Evolutionary conservation across 768 basidiomycete species (phyloP).

Genomic region (Naganishia vaughanmartiniae): DNA sequence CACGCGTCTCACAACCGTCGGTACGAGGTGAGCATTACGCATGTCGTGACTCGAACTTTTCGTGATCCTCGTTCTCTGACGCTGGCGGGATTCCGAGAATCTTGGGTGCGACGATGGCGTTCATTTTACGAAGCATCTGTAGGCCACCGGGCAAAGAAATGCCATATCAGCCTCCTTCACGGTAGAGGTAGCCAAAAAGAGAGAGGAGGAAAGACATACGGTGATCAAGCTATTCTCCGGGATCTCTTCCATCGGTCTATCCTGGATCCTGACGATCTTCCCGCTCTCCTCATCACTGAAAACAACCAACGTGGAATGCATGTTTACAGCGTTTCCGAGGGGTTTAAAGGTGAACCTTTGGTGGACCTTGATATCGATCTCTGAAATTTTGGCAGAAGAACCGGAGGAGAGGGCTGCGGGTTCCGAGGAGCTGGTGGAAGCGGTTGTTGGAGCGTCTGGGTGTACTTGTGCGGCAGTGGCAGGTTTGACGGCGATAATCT

Average conservation of each 20-base stretch:
- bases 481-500: constrained; percentile 30
- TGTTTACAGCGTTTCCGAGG: constrained; percentile 36
- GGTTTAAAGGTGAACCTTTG: constrained; percentile 46
- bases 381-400: constrained; percentile 30
- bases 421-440: neutral
- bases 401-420: constrained; percentile 23
- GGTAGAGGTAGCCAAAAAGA: neutral
- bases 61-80: constrained; percentile 13
- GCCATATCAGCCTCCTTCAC: neutral
- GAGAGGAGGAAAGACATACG: constrained; percentile 29
- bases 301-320: constrained; percentile 43
- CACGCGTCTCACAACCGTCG: too few species aligned
- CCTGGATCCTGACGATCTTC: constrained; percentile 47
- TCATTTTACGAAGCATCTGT: constrained; percentile 44
- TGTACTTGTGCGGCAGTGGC: neutral
- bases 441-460: neutral
- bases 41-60: constrained; percentile 21
- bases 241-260: constrained; percentile 44
- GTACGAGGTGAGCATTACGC: too few species aligned
- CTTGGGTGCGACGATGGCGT: constrained; percentile 43
- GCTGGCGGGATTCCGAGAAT: constrained; percentile 31
- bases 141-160: neutral
- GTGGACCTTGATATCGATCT: constrained; percentile 41
- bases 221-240: constrained; percentile 41
- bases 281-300: constrained; percentile 34